phyloP scores from a whole-genome alignment of 345 rosid species.

The Euphorbia tirucalli region DNA sequence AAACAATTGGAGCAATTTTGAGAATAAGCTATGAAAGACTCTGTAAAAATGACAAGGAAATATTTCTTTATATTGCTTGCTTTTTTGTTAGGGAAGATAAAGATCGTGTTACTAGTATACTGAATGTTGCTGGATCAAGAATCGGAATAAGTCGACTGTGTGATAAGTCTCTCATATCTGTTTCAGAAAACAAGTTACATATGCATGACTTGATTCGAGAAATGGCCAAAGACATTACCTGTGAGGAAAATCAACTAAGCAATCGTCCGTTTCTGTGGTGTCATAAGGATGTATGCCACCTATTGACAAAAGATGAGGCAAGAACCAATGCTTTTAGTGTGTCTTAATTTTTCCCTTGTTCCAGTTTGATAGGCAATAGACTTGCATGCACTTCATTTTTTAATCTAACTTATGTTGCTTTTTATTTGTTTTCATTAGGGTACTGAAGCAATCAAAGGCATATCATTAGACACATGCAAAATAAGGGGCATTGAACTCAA shows the following conservation, averaged over 20 bases:
- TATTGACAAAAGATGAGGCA: not conserved
- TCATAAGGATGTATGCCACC: not conserved
- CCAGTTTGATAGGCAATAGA: too few species aligned
- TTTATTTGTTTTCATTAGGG: not conserved
- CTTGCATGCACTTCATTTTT: too few species aligned
- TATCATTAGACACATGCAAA: not conserved
- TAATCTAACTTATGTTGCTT: too few species aligned
- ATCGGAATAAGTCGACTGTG: not conserved
- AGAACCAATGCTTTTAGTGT: too few species aligned
- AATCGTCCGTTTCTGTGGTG: not conserved
- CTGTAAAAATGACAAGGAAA: not conserved
- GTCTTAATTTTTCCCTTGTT: not conserved
- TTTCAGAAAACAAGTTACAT: not conserved
- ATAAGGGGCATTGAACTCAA: not conserved
- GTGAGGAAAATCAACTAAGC: not conserved
- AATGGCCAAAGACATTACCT: not conserved
- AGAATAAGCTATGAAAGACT: conserved; percentile 3
- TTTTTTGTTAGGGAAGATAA: not conserved
- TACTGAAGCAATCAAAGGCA: not conserved
- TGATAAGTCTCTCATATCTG: not conserved
- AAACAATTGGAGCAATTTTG: not conserved
- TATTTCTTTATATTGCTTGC: conserved; percentile 1
- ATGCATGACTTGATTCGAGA: not conserved
- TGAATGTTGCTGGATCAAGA: not conserved
- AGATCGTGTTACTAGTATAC: not conserved